Conservation (phyloP, 2,329 filamentous ascomycete species). For the Trichoderma oligosporum region DNA sequence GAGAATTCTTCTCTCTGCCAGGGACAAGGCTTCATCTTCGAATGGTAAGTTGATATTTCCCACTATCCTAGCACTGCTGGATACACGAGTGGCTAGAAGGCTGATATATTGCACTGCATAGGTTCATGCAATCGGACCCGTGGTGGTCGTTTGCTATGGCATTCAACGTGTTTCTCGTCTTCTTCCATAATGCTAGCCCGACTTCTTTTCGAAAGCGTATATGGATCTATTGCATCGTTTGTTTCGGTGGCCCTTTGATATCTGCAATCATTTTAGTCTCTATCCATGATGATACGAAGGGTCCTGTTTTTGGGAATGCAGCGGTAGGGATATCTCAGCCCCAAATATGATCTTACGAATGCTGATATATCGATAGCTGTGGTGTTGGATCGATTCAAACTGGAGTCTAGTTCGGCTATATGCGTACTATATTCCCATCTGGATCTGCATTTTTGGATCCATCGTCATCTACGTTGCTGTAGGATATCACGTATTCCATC, state of each 20-base stretch:
- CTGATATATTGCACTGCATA: slow-evolving; percentile 31
- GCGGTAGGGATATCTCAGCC: slow-evolving; percentile 41
- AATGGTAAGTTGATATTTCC: slow-evolving; percentile 53
- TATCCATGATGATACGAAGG: slow-evolving; percentile 40
- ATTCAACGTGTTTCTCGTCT: slow-evolving; percentile 70
- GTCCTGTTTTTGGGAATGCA: slow-evolving; percentile 52
- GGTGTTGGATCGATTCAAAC: slow-evolving; percentile 56
- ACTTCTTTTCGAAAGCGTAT: slow-evolving; percentile 65
- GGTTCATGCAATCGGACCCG: slow-evolving; percentile 73
- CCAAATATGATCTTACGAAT: too few species aligned
- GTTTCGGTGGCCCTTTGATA: slow-evolving; percentile 67
- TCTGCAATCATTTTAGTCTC: slow-evolving; percentile 65
- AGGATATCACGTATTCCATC: slow-evolving; percentile 56
- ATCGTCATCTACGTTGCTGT: slow-evolving; percentile 54
- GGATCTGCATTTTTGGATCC: slow-evolving; percentile 54
- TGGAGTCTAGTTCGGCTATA: slow-evolving; percentile 56
- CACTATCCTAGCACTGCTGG: background rate
- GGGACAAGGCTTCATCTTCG: slow-evolving; percentile 57
- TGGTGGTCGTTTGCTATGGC: slow-evolving; percentile 81
- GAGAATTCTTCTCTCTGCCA: slow-evolving; percentile 57
- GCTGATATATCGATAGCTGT: slow-evolving; percentile 40
- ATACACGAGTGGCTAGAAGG: background rate
- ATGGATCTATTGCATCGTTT: slow-evolving; percentile 64
- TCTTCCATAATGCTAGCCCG: slow-evolving; percentile 54
- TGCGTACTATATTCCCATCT: slow-evolving; percentile 59